A percentile compares a stretch with the other conserved stretches of the same genome.
Conservation (phyloP, 768 basidiomycete species). For the Candolleomyces aberdarensis region DNA sequence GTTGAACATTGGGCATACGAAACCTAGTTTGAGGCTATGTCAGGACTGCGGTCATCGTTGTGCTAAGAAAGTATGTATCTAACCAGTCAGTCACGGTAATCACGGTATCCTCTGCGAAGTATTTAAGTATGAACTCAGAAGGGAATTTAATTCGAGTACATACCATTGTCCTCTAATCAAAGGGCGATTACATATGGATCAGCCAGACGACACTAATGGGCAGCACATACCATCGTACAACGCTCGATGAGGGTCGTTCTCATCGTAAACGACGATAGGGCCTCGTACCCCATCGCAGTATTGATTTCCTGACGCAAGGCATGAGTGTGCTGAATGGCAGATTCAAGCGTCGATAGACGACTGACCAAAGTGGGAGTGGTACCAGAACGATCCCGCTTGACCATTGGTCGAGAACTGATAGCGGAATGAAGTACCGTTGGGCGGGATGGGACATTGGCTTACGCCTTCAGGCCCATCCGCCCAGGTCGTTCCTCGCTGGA, state of each 20-base stretch:
- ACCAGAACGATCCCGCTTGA: slow-evolving; percentile 48
- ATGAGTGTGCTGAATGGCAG: too few species aligned
- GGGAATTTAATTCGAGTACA: neutral
- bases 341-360: too few species aligned
- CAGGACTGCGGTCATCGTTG: neutral
- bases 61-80: neutral
- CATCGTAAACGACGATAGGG: slow-evolving; percentile 44
- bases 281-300: slow-evolving; percentile 58
- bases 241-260: slow-evolving; percentile 29
- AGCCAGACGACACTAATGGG: too few species aligned
- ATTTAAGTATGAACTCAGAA: too few species aligned
- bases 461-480: slow-evolving; percentile 40
- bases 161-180: slow-evolving; percentile 3
- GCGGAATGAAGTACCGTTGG: slow-evolving; percentile 31
- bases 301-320: slow-evolving; percentile 28
- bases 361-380: slow-evolving; percentile 27
- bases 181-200: too few species aligned
- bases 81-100: slow-evolving; percentile 50
- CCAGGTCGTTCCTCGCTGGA: slow-evolving; percentile 32
- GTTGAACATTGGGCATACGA: slow-evolving; percentile 9
- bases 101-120: slow-evolving; percentile 35
- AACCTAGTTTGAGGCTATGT: slow-evolving; percentile 13
- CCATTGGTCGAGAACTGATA: slow-evolving; percentile 33
- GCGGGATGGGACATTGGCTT: slow-evolving; percentile 40
- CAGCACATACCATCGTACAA: slow-evolving; percentile 13